A percentile compares a stretch with the other conserved stretches of the same genome.
phyloP scores from a whole-genome alignment of 2,329 filamentous ascomycete genomes.

The Sclerotiophoma versabilis region DNA sequence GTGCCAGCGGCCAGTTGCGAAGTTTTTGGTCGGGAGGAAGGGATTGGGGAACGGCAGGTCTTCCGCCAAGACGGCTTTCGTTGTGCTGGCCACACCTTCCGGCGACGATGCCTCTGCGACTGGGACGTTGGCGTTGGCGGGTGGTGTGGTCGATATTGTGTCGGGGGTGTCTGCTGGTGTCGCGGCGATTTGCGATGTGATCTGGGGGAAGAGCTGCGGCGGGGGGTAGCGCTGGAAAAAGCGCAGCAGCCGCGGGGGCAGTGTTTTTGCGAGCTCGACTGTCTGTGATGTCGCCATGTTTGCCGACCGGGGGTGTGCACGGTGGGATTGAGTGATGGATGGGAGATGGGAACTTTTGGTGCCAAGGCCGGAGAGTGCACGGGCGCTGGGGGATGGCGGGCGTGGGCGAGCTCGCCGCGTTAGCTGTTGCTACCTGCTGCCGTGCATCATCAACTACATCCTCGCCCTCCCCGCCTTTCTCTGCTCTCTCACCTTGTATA shows the following conservation, averaged over 20 bases:
- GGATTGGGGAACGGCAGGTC: constrained; percentile 72
- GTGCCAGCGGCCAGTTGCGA: constrained; percentile 81
- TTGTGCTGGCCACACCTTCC: constrained; percentile 8
- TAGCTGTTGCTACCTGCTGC: constrained; percentile 25
- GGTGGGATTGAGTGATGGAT: constrained; percentile 16
- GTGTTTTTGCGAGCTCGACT: constrained; percentile 68
- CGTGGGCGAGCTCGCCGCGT: constrained; percentile 27
- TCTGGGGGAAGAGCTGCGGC: constrained; percentile 53
- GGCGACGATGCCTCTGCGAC: constrained; percentile 42
- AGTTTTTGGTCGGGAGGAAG: constrained; percentile 81
- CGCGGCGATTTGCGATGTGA: constrained; percentile 23
- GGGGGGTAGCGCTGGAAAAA: constrained; percentile 94
- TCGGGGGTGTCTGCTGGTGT: constrained; percentile 20
- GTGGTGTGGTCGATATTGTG: constrained; percentile 26
- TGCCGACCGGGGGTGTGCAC: neutral
- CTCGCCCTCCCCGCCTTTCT: neutral
- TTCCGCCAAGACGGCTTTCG: constrained; percentile 9
- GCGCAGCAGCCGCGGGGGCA: constrained; percentile 78
- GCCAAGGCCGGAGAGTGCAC: constrained; percentile 7
- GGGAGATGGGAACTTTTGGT: constrained; percentile 11
- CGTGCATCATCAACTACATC: constrained; percentile 10
- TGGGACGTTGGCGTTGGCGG: constrained; percentile 47
- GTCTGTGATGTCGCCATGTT: constrained; percentile 43
- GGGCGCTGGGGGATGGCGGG: neutral
- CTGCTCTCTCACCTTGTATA: neutral